Evolutionary conservation across 2,329 filamentous ascomycete genomes (phyloP).

Genomic region (Calonectria montana): DNA sequence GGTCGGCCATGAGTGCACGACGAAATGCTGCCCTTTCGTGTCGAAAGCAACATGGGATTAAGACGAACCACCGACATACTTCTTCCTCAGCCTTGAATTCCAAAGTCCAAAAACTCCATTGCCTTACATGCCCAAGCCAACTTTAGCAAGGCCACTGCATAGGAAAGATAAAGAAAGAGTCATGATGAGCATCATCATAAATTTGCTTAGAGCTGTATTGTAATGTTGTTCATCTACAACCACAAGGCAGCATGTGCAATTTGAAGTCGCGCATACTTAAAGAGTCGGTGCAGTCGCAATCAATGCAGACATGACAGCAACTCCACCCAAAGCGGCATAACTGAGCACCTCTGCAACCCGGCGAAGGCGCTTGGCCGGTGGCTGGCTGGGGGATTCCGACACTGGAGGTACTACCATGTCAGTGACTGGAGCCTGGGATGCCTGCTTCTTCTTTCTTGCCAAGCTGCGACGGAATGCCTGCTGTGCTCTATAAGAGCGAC

Average conservation of each 20-base stretch:
- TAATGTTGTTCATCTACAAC: not conserved
- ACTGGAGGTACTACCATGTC: not conserved
- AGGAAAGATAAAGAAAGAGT: not conserved
- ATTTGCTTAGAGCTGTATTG: no score
- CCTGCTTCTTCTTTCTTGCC: not conserved
- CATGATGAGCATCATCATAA: not conserved
- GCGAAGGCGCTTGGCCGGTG: constrained; percentile 47
- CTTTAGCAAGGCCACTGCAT: not conserved
- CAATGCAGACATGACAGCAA: constrained; percentile 53
- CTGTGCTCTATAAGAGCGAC: not conserved
- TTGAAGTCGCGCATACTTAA: not conserved
- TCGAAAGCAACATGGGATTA: not conserved
- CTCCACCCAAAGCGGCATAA: constrained; percentile 51
- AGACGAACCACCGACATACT: not conserved
- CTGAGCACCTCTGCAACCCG: constrained; percentile 50
- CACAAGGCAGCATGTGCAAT: not conserved
- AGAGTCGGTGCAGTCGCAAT: constrained; percentile 52
- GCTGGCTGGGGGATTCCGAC: not conserved
- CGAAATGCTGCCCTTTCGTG: not conserved
- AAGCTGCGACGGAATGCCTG: not conserved
- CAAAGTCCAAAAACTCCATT: constrained; percentile 35
- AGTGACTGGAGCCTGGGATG: not conserved
- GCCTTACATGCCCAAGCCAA: constrained; percentile 7
- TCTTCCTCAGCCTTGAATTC: constrained; percentile 11
- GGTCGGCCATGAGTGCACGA: not conserved